Evolutionary conservation across 495 filamentous ascomycete species (phyloP).

Genomic region (Aspergillus biplanus): DNA sequence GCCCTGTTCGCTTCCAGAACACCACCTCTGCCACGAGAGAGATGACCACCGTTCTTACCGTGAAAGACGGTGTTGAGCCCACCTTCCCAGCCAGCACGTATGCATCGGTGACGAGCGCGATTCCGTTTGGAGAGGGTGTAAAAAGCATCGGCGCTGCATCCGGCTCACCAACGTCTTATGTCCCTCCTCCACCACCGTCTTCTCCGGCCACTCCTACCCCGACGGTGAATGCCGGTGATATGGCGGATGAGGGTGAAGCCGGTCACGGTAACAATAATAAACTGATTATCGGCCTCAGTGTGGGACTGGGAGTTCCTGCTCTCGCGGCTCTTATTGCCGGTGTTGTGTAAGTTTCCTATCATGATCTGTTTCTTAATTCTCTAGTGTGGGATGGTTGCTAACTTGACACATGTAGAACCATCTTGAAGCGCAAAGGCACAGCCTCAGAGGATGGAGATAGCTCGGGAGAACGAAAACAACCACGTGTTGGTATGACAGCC

Average conservation of each 20-base stretch:
- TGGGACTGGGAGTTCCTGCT: constrained; percentile 4
- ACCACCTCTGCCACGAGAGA: background rate
- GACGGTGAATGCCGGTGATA: background rate
- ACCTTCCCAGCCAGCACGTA: constrained; percentile 6
- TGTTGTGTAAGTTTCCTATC: background rate
- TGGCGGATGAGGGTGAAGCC: background rate
- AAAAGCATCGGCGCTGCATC: background rate
- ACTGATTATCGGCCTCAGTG: constrained; percentile 9
- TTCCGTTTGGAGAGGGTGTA: constrained; percentile 1
- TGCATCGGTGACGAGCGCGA: background rate
- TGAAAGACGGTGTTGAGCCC: background rate
- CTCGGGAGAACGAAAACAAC: no score
- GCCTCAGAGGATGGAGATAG: no score
- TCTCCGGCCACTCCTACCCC: background rate
- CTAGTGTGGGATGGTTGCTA: no score
- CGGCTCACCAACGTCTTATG: background rate
- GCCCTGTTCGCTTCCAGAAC: background rate
- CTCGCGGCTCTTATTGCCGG: background rate
- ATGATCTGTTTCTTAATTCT: background rate
- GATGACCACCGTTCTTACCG: constrained; percentile 6
- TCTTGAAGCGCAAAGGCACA: no score
- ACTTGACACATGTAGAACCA: no score
- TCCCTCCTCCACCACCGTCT: background rate
- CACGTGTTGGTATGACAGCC: no score
- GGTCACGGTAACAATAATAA: background rate